Evolutionary conservation across 192 early-diverging fungal genomes (phyloP), one percentile per base, ranked within the genome.

Genomic region (Linnemannia exigua): DNA sequence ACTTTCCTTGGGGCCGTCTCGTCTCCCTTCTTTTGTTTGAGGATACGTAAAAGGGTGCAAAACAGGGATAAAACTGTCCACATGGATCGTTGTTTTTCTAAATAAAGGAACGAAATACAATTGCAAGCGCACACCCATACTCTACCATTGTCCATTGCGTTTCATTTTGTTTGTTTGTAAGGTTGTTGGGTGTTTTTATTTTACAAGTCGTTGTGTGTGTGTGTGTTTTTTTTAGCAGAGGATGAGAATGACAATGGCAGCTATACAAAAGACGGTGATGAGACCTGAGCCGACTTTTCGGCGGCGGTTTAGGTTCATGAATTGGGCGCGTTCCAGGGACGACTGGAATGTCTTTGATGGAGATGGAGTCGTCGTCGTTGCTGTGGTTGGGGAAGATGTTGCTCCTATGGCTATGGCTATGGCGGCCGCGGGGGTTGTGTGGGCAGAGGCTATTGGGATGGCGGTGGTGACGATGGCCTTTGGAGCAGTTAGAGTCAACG

Each of bases 201-300:
- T 5, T 33, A 12, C 22, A 63, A 11, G 38, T 5, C 37, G 2
- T 1, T 22, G 51, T 68, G 37, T n/a, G 33, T 22, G 28, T 46
- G 46, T 67, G 22, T 15, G 33, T 63, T 33, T 50, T 36, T 75
- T 66, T 35, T 72, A 83, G 46, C 77, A 84, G 12, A 76, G 61
- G 37, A 84, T 61, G 19, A 84, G 82, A 44, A 84, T 70, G 17
- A 84, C 76, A 33, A 84, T 63, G 68, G 82, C 82, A 33, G 77
- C 67, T 41, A 84, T 84, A 71, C 82, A 84, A 79, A 84, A 84
- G 28, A 77, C 25, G 7, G 75, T 75, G 41, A 84, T 84, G 36
- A 84, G 50, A 12, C 82, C 82, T 1, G 82, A 77, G 2, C 82
- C 82, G 41, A 84, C 70, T 25, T 75, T 84, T 54, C 67, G 63